Base-by-base conservation (phyloP, 306 rosid species). In the Castanospermum australe region DNA sequence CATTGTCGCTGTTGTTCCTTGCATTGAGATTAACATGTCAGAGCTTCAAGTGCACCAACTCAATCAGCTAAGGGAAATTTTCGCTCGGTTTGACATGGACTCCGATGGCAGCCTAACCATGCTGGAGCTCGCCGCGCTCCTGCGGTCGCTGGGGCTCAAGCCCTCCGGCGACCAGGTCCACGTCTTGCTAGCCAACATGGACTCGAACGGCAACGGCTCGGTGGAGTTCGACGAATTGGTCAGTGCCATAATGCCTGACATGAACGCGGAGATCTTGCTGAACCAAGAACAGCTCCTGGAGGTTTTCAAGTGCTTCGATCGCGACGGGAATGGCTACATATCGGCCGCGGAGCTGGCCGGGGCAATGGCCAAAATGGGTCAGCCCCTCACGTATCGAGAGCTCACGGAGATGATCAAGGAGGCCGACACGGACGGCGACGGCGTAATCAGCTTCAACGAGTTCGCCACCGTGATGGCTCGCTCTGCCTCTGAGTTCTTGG, bases 321-420 rank as follows among this genome's bases (percentile, higher is more conserved):
- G 94, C 0, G 98, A 94, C 4, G 92, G 96, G 0, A 94, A 94
- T 5, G 97, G 97, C 3, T 86, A 65, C 41, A 92, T 92, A 1
- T 80, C 98, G 0, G 96, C 97, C 0, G 93, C 93, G 0, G 97
- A 94, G 76, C 78, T 94, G 18, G 98, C 97, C 0, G 88, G 90
- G 3, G 88, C 96, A 3, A 90, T 92, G 98, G 94, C 97, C 32
- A 94, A 89, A 76, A 88, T 94, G 92, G 97, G 98, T 0, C 98
- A 92, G 44, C 94, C 97, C 0, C 59, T 92, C 24, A 89, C 96
- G 5, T 92, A 86, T 54, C 68, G 82, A 44, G 98, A 94, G 71
- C 88, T 94, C n/a, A 92, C 88, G 0, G 94, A 90, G 80, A 94
- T 89, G 93, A 94, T 94, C 75, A 84, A 71, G 75, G 96, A 92